Evolutionary conservation across 2,329 filamentous ascomycete species (phyloP).

Genomic region (Verticillium zaregamsianum): DNA sequence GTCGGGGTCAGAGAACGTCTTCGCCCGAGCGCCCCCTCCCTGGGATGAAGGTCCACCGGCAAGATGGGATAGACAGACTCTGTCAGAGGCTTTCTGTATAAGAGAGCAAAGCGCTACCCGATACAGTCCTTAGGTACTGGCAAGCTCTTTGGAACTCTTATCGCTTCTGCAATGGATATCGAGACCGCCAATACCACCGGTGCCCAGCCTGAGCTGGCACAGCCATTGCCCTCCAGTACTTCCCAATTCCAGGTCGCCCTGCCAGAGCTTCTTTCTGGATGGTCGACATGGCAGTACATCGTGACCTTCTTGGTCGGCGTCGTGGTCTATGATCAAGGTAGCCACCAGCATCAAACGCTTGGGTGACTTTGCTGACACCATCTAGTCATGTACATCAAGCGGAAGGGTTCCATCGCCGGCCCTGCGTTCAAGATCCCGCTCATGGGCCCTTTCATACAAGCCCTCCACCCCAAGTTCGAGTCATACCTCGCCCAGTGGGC

Average conservation of each 20-base stretch:
- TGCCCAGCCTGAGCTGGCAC: neutral
- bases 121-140: too few relatives aligned
- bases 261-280: slow-evolving; percentile 5
- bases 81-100: neutral
- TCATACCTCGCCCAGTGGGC: slow-evolving; percentile 74
- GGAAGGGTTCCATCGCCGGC: slow-evolving; percentile 60
- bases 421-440: slow-evolving; percentile 62
- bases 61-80: neutral
- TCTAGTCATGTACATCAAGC: slow-evolving; percentile 55
- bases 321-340: slow-evolving; percentile 37
- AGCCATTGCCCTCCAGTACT: slow-evolving; percentile 4
- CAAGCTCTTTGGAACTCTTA: neutral
- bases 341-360: neutral
- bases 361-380: neutral
- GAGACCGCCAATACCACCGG: neutral
- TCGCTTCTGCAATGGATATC: neutral
- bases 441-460: slow-evolving; percentile 74
- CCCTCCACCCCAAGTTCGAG: slow-evolving; percentile 68
- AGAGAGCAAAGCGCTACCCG: neutral
- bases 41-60: neutral
- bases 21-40: neutral
- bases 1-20: neutral
- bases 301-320: slow-evolving; percentile 26
- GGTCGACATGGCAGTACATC: slow-evolving; percentile 24
- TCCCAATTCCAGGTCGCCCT: neutral